These are phyloP conservation scores for Parafenestella ontariensis DNA, from an alignment of 2,329 filamentous ascomycete species.

Conservation along the genomic window DNA sequence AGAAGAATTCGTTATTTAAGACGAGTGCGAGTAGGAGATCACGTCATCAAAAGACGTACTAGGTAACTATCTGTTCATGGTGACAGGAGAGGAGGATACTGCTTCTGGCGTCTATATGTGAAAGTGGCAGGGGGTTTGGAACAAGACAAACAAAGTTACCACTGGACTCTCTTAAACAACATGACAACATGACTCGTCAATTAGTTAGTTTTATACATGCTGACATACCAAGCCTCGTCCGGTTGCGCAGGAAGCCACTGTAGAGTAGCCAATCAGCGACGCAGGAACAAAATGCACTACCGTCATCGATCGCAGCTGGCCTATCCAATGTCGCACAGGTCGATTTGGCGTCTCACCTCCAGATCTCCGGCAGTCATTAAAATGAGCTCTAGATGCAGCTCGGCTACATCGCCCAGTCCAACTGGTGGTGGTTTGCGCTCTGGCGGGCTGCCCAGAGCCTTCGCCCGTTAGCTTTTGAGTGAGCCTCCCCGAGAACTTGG, in stretches of 20 bases:
- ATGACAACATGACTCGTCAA: too few relatives aligned
- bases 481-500: not conserved
- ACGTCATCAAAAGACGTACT: too few relatives aligned
- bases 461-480: not conserved
- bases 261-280: not conserved
- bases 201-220: too few relatives aligned
- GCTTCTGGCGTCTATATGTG: too few relatives aligned
- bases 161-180: too few relatives aligned
- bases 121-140: too few relatives aligned
- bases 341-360: not conserved
- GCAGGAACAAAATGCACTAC: slow-evolving; percentile 1
- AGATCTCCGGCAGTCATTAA: not conserved
- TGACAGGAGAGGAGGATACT: too few relatives aligned
- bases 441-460: not conserved
- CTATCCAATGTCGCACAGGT: slow-evolving; percentile 2
- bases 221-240: not conserved
- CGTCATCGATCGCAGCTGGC: slow-evolving; percentile 12
- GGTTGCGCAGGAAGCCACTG: not conserved
- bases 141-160: too few relatives aligned
- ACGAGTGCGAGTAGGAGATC: too few relatives aligned
- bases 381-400: not conserved
- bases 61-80: too few relatives aligned
- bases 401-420: slow-evolving; percentile 1
- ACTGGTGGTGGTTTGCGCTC: not conserved
- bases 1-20: too few relatives aligned